phyloP scores from a whole-genome alignment of 768 basidiomycete species.

The Pholiota molesta region DNA sequence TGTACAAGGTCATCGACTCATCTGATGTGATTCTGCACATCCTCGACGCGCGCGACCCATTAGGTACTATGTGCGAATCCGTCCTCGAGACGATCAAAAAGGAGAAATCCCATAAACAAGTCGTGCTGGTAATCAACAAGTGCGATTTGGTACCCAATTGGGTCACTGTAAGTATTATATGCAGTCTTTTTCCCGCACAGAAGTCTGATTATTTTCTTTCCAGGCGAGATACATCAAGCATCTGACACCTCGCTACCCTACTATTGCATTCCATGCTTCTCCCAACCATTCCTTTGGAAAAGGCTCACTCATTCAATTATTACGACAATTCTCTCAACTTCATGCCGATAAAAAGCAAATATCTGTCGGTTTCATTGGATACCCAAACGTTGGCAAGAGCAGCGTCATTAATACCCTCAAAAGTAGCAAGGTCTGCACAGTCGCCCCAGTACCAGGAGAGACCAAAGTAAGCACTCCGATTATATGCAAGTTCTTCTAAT shows the following conservation, averaged over 20 bases:
- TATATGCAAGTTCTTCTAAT: constrained; percentile 1
- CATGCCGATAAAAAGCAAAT: constrained; percentile 99
- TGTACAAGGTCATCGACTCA: constrained; percentile 99
- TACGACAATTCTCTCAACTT: constrained; percentile 94
- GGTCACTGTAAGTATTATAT: constrained; percentile 79
- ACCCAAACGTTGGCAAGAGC: constrained; percentile 98
- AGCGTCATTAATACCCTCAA: constrained; percentile 98
- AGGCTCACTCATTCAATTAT: constrained; percentile 94
- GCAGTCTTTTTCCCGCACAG: background rate
- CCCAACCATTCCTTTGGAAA: constrained; percentile 99
- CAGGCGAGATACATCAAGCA: constrained; percentile 96
- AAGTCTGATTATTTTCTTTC: constrained; percentile 6
- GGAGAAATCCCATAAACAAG: constrained; percentile 97
- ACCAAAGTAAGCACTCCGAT: constrained; percentile 64
- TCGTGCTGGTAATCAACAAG: constrained; percentile 97
- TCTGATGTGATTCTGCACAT: constrained; percentile 96
- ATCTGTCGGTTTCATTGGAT: constrained; percentile 96
- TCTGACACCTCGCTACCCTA: constrained; percentile 92
- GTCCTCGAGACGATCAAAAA: constrained; percentile 92
- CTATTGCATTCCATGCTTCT: constrained; percentile 98
- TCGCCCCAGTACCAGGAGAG: constrained; percentile 97
- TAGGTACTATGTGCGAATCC: constrained; percentile 94
- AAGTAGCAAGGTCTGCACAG: constrained; percentile 95
- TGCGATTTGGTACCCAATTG: constrained; percentile 98
- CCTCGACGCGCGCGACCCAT: constrained; percentile 92